Conservation (phyloP, 2,329 filamentous ascomycete genomes). For the Cordyceps javanica region DNA sequence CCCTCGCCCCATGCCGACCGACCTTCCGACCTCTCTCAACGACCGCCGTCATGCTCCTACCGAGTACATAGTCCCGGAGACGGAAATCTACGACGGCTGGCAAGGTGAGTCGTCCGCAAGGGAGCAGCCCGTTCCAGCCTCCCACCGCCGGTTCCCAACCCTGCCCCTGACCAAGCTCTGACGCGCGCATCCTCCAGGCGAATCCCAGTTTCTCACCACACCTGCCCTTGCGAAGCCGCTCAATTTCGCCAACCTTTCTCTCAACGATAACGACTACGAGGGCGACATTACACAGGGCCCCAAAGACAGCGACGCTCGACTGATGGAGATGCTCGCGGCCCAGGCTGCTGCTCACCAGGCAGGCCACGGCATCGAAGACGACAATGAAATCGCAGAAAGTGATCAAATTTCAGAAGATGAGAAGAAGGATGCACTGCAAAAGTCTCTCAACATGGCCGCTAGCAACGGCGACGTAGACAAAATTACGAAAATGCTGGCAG, state of each 20-base stretch:
- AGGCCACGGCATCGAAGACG: slow-evolving; percentile 65
- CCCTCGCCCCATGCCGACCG: slow-evolving; percentile 60
- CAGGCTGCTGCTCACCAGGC: slow-evolving; percentile 76
- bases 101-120: slow-evolving; percentile 56
- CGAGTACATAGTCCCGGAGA: slow-evolving; percentile 65
- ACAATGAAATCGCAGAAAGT: slow-evolving; percentile 71
- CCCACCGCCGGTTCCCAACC: slow-evolving; percentile 6
- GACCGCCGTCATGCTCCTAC: slow-evolving; percentile 68
- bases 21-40: slow-evolving; percentile 86
- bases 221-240: slow-evolving; percentile 79
- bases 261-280: slow-evolving; percentile 74
- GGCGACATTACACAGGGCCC: slow-evolving; percentile 48
- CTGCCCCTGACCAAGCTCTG: slow-evolving; percentile 18
- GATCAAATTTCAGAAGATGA: slow-evolving; percentile 66
- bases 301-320: slow-evolving; percentile 72
- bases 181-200: slow-evolving; percentile 50
- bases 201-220: slow-evolving; percentile 89
- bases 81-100: slow-evolving; percentile 98
- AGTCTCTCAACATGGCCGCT: slow-evolving; percentile 85
- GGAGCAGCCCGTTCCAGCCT: not conserved
- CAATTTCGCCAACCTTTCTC: slow-evolving; percentile 71
- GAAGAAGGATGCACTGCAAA: slow-evolving; percentile 78
- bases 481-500: slow-evolving; percentile 68
- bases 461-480: slow-evolving; percentile 90
- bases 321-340: slow-evolving; percentile 94